A percentile compares a stretch with the other conserved stretches of the same genome.
Conservation (phyloP, 768 basidiomycete species). For the Suillus tomentosus region DNA sequence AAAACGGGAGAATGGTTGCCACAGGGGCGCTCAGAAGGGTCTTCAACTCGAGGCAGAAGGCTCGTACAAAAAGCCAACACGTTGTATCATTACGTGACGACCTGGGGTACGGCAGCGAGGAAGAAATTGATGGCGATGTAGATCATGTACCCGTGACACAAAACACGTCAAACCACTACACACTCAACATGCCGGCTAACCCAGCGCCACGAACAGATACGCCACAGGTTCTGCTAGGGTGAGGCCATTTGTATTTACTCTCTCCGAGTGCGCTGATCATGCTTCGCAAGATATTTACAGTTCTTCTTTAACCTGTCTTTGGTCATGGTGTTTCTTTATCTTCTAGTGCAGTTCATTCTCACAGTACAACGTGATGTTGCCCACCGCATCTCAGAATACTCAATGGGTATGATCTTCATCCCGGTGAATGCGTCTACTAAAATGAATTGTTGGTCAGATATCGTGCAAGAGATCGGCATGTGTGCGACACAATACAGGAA, state of each 20-base stretch:
- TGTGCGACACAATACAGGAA: constrained; percentile 81
- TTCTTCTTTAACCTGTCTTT: constrained; percentile 92
- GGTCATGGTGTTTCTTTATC: constrained; percentile 79
- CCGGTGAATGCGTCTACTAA: constrained; percentile 22
- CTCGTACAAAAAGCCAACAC: constrained; percentile 34
- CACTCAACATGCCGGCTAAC: constrained; percentile 74
- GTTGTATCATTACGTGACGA: constrained; percentile 27
- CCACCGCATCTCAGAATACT: constrained; percentile 84
- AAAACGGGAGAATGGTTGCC: constrained; percentile 54
- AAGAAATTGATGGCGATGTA: constrained; percentile 51
- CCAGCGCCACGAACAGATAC: constrained; percentile 57
- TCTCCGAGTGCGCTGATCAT: constrained; percentile 14
- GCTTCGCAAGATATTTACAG: constrained; percentile 74
- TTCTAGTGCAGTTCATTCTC: constrained; percentile 82
- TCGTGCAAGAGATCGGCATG: constrained; percentile 88
- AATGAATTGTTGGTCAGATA: constrained; percentile 50
- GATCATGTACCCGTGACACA: constrained; percentile 43
- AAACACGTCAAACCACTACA: constrained; percentile 78
- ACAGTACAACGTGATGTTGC: constrained; percentile 91
- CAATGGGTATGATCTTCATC: constrained; percentile 63
- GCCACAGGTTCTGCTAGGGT: constrained; percentile 89
- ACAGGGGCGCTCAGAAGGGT: constrained; percentile 67
- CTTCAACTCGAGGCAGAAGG: constrained; percentile 59
- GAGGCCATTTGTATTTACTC: constrained; percentile 30
- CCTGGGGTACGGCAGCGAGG: constrained; percentile 42